These are phyloP conservation scores for Cordyceps militaris DNA, from an alignment of 2,329 filamentous ascomycete genomes.

Conservation along the genomic window DNA sequence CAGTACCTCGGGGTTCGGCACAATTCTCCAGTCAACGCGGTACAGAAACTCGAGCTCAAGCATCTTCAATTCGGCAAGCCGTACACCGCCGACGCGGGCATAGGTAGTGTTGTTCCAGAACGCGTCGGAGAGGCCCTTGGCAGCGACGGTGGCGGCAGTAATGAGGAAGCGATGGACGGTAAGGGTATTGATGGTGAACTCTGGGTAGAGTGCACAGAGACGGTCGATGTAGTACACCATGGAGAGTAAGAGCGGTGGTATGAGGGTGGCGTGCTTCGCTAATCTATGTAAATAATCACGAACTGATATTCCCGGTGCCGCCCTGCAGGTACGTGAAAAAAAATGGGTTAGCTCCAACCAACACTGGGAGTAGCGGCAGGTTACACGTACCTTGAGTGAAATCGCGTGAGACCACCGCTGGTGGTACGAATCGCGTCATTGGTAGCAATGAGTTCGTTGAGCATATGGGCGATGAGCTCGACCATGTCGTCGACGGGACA, in stretches of 20 bases:
- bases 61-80: slow-evolving; percentile 79
- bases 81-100: slow-evolving; percentile 86
- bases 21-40: slow-evolving; percentile 91
- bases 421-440: slow-evolving; percentile 76
- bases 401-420: slow-evolving; percentile 81
- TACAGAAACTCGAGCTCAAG: slow-evolving; percentile 91
- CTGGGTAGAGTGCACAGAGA: slow-evolving; percentile 82
- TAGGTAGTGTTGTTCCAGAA: slow-evolving; percentile 99
- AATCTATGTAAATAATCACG: slow-evolving; percentile 88
- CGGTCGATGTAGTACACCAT: slow-evolving; percentile 99
- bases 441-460: slow-evolving; percentile 86
- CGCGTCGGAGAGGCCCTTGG: slow-evolving; percentile 90
- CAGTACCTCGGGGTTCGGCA: slow-evolving; percentile 87
- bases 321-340: slow-evolving; percentile 29
- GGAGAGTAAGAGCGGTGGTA: slow-evolving; percentile 86
- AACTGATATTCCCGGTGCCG: slow-evolving; percentile 84
- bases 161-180: slow-evolving; percentile 98
- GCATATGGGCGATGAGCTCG: slow-evolving; percentile 86
- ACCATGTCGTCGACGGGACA: slow-evolving; percentile 83
- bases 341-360: not conserved
- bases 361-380: too few species aligned
- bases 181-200: slow-evolving; percentile 92
- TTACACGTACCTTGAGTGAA: slow-evolving; percentile 74
- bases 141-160: slow-evolving; percentile 88
- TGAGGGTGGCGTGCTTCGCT: slow-evolving; percentile 87